phyloP scores from a whole-genome alignment of 805 yeast species.

The Candida lessepsii region DNA sequence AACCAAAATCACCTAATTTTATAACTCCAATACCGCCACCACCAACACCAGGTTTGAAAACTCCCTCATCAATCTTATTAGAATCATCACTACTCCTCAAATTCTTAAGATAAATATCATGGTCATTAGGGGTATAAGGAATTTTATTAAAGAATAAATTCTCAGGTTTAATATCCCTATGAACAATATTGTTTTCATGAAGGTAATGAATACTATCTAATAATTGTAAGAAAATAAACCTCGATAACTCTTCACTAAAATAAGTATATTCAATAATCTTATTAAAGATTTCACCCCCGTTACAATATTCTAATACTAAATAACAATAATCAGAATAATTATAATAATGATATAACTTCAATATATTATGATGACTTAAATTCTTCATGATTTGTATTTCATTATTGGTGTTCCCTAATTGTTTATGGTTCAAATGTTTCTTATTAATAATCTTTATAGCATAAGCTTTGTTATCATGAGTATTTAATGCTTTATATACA shows the following conservation, averaged over 20 bases:
- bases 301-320: slow-evolving; percentile 62
- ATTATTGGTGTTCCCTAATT: slow-evolving; percentile 57
- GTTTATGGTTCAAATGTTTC: slow-evolving; percentile 48
- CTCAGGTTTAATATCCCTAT: slow-evolving; percentile 82
- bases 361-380: slow-evolving; percentile 59
- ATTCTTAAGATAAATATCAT: slow-evolving; percentile 22
- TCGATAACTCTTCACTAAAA: slow-evolving; percentile 67
- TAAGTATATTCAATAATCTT: slow-evolving; percentile 77
- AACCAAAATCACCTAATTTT: slow-evolving; percentile 69
- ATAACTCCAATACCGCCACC: slow-evolving; percentile 64
- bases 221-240: slow-evolving; percentile 72
- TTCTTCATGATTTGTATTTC: slow-evolving; percentile 75
- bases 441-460: slow-evolving; percentile 80
- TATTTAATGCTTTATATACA: slow-evolving; percentile 64
- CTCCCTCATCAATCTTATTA: slow-evolving; percentile 62
- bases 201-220: slow-evolving; percentile 67
- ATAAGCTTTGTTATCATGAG: slow-evolving; percentile 41
- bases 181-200: slow-evolving; percentile 68
- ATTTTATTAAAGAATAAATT: slow-evolving; percentile 65
- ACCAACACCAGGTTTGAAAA: slow-evolving; percentile 50
- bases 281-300: slow-evolving; percentile 81
- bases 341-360: slow-evolving; percentile 51
- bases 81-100: slow-evolving; percentile 57
- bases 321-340: slow-evolving; percentile 57
- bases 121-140: slow-evolving; percentile 41